Evolutionary conservation across 768 basidiomycete species (phyloP).

Genomic region (Rickenella mellea): DNA sequence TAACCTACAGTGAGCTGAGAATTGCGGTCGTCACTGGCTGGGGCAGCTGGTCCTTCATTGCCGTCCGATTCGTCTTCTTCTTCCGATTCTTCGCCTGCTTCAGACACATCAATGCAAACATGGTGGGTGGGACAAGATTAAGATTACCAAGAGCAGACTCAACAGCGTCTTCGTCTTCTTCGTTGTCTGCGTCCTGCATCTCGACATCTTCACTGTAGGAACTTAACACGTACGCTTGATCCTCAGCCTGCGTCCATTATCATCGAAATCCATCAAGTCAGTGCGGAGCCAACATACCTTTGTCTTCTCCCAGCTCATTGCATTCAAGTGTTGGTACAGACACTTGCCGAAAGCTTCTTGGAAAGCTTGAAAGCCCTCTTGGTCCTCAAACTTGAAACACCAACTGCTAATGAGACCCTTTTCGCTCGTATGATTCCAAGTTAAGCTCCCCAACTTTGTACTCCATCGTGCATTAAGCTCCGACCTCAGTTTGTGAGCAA

Average conservation of each 20-base stretch:
- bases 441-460: slow-evolving; percentile 56
- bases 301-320: slow-evolving; percentile 65
- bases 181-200: slow-evolving; percentile 71
- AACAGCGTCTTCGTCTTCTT: slow-evolving; percentile 71
- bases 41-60: slow-evolving; percentile 27
- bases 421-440: slow-evolving; percentile 75
- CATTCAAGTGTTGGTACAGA: slow-evolving; percentile 76
- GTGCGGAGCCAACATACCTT: slow-evolving; percentile 40
- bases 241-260: slow-evolving; percentile 48
- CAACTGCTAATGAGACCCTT: slow-evolving; percentile 58
- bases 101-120: slow-evolving; percentile 11
- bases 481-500: slow-evolving; percentile 54
- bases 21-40: slow-evolving; percentile 58
- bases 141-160: slow-evolving; percentile 37
- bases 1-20: slow-evolving; percentile 90
- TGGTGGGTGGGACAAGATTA: neutral
- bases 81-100: slow-evolving; percentile 25
- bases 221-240: slow-evolving; percentile 74
- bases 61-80: slow-evolving; percentile 34
- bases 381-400: slow-evolving; percentile 61
- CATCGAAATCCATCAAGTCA: neutral
- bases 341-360: slow-evolving; percentile 55
- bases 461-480: slow-evolving; percentile 71
- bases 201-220: slow-evolving; percentile 75
- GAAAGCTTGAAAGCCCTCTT: slow-evolving; percentile 51